Base-by-base conservation (phyloP, 1,139 yeast genomes). In the Scheffersomyces illinoinensis region DNA sequence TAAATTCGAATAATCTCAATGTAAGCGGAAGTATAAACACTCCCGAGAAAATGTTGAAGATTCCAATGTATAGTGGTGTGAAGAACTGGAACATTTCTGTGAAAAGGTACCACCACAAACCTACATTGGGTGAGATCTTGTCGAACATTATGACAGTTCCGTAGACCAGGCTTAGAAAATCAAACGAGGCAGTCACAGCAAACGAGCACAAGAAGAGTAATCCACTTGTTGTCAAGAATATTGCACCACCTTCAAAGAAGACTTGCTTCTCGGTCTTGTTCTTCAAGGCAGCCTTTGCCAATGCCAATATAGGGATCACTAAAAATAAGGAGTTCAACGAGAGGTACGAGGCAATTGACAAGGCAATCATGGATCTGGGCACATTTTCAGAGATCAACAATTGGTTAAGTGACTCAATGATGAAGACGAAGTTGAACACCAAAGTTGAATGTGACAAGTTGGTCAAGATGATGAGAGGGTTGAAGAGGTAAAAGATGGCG, bases 31-130 rank as follows among this genome's bases (percentile, higher is more conserved):
- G 61, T 4, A 90, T 80, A 70, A 91, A 91, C 2, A 89, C 76
- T 43, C 85, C 77, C n/a, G 87, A 76, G 73, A 88, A 92, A 54
- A 93, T 68, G 69, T 93, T 95, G 83, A 93, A 96, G 33, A 93
- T 88, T 12, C 93, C 88, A 51, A 89, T 77, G 77, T 91, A 95
- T 71, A 95, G 93, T 19, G 92, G 88, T 39, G 90, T 84, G 79
- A 95, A 95, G 69, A 88, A 91, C 58, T 89, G 96, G 76, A 95
- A 95, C 88, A 95, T 91, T 72, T 95, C 99, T 39, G 96, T 90
- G 78, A 95, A 95, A 66, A 93, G 87, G 76, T 95, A 95, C 99
- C 99, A 95, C 99, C 99, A 95, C 50, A 95, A 79, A 0, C 99
- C 99, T 63, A 95, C 76, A 72, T 93, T 93, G 23, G 97, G 97